A percentile compares a stretch with the other conserved stretches of the same genome.
phyloP scores from a whole-genome alignment of 116 monocot species.

The Iris pallida region DNA sequence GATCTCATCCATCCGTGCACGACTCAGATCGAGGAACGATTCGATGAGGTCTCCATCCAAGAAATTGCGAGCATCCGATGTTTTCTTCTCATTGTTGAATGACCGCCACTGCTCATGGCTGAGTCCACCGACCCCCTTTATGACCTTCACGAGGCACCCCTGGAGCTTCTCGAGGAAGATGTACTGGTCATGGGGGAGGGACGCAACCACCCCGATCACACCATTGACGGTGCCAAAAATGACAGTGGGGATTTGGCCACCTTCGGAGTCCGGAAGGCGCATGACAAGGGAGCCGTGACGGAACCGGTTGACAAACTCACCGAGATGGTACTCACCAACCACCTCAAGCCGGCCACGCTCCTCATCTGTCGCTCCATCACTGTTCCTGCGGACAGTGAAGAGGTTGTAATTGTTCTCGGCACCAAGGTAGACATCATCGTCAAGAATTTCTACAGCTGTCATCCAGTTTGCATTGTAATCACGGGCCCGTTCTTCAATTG shows the following conservation, averaged over 20 bases:
- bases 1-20: conserved; percentile 74
- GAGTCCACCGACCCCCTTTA: conserved; percentile 90
- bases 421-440: conserved; percentile 88
- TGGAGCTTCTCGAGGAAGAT: conserved; percentile 83
- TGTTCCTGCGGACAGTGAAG: conserved; percentile 88
- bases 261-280: conserved; percentile 94
- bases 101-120: conserved; percentile 96
- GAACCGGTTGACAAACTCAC: conserved; percentile 93
- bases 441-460: conserved; percentile 88
- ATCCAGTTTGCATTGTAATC: conserved; percentile 99
- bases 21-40: conserved; percentile 85
- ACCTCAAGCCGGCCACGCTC: conserved; percentile 92
- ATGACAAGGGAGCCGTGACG: conserved; percentile 95
- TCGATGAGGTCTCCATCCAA: conserved; percentile 95
- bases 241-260: conserved; percentile 73
- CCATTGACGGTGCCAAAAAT: conserved; percentile 97
- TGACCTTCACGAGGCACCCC: conserved; percentile 67
- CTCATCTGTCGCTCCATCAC: conserved; percentile 90
- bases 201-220: conserved; percentile 85
- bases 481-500: conserved; percentile 85
- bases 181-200: conserved; percentile 85
- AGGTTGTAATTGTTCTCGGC: conserved; percentile 97
- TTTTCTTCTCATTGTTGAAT: conserved; percentile 94
- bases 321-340: conserved; percentile 92
- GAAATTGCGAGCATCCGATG: conserved; percentile 77